phyloP scores from a whole-genome alignment of 1,284 basidiomycete species.

The Malassezia restricta region DNA sequence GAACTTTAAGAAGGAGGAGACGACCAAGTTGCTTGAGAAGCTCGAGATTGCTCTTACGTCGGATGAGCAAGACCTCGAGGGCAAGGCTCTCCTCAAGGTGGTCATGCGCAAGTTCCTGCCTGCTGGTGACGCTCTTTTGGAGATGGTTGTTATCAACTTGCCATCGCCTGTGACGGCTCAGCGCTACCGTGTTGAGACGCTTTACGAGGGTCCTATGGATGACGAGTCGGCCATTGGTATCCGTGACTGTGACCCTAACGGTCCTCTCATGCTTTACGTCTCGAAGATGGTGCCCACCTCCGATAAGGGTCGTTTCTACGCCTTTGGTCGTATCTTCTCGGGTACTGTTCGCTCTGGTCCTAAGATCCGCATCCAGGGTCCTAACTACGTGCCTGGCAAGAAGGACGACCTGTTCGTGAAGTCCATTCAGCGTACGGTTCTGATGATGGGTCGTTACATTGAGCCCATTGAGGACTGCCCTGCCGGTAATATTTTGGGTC shows the following conservation, averaged over 20 bases:
- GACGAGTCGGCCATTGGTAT: constrained; percentile 98
- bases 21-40: constrained; percentile 79
- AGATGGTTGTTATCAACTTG: constrained; percentile 98
- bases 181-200: constrained; percentile 95
- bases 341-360: constrained; percentile 93
- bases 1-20: constrained; percentile 98
- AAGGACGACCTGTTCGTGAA: constrained; percentile 98
- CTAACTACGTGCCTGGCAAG: constrained; percentile 96
- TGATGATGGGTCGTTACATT: constrained; percentile 99
- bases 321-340: constrained; percentile 99
- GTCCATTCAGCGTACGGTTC: constrained; percentile 93
- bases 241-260: constrained; percentile 94
- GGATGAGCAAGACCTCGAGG: constrained; percentile 89
- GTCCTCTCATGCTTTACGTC: constrained; percentile 93
- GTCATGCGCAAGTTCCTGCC: constrained; percentile 99
- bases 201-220: constrained; percentile 99
- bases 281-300: constrained; percentile 99
- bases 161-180: constrained; percentile 91
- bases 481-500: constrained; percentile 95
- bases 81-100: constrained; percentile 91
- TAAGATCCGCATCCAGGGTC: constrained; percentile 98
- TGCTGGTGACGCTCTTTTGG: constrained; percentile 92
- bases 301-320: constrained; percentile 99
- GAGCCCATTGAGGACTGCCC: constrained; percentile 99
- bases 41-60: constrained; percentile 81